Conservation (phyloP, 208 protist species). For the Leishmania turanica region DNA sequence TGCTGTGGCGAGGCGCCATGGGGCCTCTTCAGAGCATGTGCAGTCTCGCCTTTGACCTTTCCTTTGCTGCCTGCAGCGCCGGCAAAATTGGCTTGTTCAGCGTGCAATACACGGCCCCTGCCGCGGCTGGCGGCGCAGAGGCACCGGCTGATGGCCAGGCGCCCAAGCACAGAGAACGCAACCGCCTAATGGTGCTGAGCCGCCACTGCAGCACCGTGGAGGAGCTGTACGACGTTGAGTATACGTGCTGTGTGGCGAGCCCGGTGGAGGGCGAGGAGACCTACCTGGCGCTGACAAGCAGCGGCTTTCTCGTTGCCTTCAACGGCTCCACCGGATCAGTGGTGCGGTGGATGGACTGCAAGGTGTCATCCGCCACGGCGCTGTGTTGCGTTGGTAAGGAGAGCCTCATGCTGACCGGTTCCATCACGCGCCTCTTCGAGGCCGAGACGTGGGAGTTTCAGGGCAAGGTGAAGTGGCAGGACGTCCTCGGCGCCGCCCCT, state of each 20-base stretch:
- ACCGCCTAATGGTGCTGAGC: slow-evolving; percentile 51
- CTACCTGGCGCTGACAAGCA: slow-evolving; percentile 58
- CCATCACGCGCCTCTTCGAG: slow-evolving; percentile 68
- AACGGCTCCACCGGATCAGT: slow-evolving; percentile 57
- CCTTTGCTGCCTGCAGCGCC: slow-evolving; percentile 61
- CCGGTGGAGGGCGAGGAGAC: slow-evolving; percentile 26
- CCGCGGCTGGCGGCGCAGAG: too few relatives aligned
- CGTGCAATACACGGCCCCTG: slow-evolving; percentile 21
- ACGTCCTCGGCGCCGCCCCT: neutral
- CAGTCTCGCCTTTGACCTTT: slow-evolving; percentile 36
- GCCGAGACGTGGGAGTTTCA: slow-evolving; percentile 70
- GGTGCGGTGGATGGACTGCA: slow-evolving; percentile 90
- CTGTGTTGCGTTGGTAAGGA: slow-evolving; percentile 27
- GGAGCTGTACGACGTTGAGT: slow-evolving; percentile 59
- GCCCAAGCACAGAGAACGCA: slow-evolving; percentile 12
- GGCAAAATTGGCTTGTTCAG: slow-evolving; percentile 51
- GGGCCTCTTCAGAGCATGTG: slow-evolving; percentile 57
- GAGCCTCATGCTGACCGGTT: slow-evolving; percentile 61
- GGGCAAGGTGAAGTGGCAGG: slow-evolving; percentile 59
- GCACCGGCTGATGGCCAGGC: neutral
- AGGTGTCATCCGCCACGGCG: slow-evolving; percentile 53
- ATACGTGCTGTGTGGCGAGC: slow-evolving; percentile 42
- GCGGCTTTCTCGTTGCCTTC: slow-evolving; percentile 71
- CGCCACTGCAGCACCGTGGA: slow-evolving; percentile 61
- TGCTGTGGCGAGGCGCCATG: slow-evolving; percentile 80